Evolutionary conservation across 2,329 filamentous ascomycete species (phyloP), one percentile per base, ranked within the genome.

Genomic region (Bipolaris oryzae): DNA sequence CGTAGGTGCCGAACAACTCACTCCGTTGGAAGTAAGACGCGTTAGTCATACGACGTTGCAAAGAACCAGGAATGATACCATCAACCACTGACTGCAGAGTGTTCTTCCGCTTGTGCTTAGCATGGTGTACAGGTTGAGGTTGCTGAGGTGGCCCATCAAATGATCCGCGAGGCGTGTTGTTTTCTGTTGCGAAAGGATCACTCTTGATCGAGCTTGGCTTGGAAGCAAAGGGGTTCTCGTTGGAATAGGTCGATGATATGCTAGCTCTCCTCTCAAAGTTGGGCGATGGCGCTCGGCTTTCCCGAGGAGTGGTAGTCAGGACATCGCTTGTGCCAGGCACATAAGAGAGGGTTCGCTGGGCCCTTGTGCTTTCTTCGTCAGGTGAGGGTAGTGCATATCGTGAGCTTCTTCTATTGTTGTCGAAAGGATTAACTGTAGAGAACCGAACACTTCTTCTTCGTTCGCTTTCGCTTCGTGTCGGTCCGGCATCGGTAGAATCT

Each of bases 1-100:
- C 63, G 41, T 68, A 69, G 3, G 61, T 67, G 37, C 60, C 56
- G 44, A 60, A 62, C 23, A 69, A 46, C 20, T 61, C 64, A 18
- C 56, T 63, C 25, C 47, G 58, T 15, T 63, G 53, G 23, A 51
- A 58, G 55, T 53, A 58, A n/a, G 60, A 63, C 9, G 48, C 53
- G 31, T 64, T 64, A 6, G 64, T 68, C 42, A 66, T 42, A 23
- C 53, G 62, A 39, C 61, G 61, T 10, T 62, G 53, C 18, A 66
- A 48, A 10, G 54, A 28, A n/a, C 62, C 43, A 4, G 64, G 64
- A 1, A 69, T 56, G 31, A 68, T 51, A 21, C 55, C 50, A 39
- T 66, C 61, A 9, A 67, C 59, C 16, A 68, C 52, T 1, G 62
- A 57, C 13, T 56, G 62, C 16, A 68, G 33, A 9, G 61, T 69